Conservation (phyloP, 2,329 filamentous ascomycete species). For the Fusarium sp. region DNA sequence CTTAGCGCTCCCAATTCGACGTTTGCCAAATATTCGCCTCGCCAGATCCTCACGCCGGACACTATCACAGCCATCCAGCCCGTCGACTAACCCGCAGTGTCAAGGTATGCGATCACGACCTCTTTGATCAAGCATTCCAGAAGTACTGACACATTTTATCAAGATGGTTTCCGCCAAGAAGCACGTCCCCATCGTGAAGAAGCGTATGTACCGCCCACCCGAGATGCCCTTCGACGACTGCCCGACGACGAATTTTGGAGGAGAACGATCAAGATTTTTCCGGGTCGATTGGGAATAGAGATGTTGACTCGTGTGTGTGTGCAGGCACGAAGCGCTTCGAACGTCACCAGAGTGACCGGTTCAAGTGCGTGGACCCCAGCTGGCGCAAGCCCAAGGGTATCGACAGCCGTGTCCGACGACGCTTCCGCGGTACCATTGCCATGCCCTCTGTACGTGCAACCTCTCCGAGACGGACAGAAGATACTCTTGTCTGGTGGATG, state of each 20-base stretch:
- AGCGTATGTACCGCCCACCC: constrained; percentile 79
- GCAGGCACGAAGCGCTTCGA: constrained; percentile 92
- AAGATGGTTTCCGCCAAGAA: constrained; percentile 99
- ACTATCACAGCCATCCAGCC: constrained; percentile 51
- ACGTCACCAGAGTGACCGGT: constrained; percentile 97
- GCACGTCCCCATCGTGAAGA: constrained; percentile 99
- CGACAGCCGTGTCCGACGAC: constrained; percentile 96
- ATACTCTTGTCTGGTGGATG: not conserved
- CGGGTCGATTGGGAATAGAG: constrained; percentile 11
- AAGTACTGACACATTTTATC: constrained; percentile 48
- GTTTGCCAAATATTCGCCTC: constrained; percentile 52
- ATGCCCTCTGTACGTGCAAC: constrained; percentile 92
- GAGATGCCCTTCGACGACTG: constrained; percentile 24
- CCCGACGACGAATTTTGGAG: constrained; percentile 29
- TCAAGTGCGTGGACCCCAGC: constrained; percentile 88
- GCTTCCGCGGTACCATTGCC: constrained; percentile 93
- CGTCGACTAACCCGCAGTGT: constrained; percentile 52
- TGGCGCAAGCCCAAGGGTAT: constrained; percentile 99
- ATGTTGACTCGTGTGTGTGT: constrained; percentile 54
- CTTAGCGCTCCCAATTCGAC: constrained; percentile 45
- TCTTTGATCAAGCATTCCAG: constrained; percentile 16
- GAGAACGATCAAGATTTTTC: constrained; percentile 3
- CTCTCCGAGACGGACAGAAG: constrained; percentile 7
- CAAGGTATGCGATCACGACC: constrained; percentile 52
- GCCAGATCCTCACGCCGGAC: constrained; percentile 51